Conservation (phyloP, 495 filamentous ascomycete species). For the Penicillium verhagenii region DNA sequence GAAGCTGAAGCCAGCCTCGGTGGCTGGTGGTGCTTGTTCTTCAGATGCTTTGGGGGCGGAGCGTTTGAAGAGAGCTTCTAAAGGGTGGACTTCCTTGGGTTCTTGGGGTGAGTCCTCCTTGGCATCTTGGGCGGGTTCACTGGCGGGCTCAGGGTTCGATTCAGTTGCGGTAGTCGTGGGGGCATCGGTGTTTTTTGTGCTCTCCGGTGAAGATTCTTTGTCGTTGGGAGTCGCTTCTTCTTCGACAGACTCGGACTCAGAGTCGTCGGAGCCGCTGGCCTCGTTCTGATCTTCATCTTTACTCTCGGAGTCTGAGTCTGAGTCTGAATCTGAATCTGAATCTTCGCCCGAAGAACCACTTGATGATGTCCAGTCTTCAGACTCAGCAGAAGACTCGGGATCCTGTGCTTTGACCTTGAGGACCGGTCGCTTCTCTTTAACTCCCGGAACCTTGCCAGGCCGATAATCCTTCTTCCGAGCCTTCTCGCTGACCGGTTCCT, state of each 20-base stretch:
- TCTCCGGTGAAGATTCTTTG: slow-evolving; percentile 12
- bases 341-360: slow-evolving; percentile 41
- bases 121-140: slow-evolving; percentile 2
- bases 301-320: slow-evolving; percentile 15
- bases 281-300: slow-evolving; percentile 20
- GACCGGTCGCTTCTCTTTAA: slow-evolving; percentile 34
- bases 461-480: slow-evolving; percentile 31
- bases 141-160: slow-evolving; percentile 11
- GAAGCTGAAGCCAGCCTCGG: slow-evolving; percentile 59
- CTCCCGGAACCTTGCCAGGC: slow-evolving; percentile 37
- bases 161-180: slow-evolving; percentile 1
- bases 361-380: slow-evolving; percentile 48
- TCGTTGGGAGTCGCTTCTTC: slow-evolving; percentile 13
- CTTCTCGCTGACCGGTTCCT: slow-evolving; percentile 54
- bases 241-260: slow-evolving; percentile 14
- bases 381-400: slow-evolving; percentile 24
- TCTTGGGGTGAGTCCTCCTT: slow-evolving; percentile 40
- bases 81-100: slow-evolving; percentile 66
- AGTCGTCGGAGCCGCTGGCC: slow-evolving; percentile 22
- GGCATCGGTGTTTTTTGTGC: neutral
- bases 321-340: slow-evolving; percentile 7
- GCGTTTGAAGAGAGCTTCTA: slow-evolving; percentile 88
- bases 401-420: slow-evolving; percentile 12
- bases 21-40: slow-evolving; percentile 38
- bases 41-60: slow-evolving; percentile 42